Conservation (phyloP, 495 filamentous ascomycete genomes). For the Annulohypoxylon bovei region DNA sequence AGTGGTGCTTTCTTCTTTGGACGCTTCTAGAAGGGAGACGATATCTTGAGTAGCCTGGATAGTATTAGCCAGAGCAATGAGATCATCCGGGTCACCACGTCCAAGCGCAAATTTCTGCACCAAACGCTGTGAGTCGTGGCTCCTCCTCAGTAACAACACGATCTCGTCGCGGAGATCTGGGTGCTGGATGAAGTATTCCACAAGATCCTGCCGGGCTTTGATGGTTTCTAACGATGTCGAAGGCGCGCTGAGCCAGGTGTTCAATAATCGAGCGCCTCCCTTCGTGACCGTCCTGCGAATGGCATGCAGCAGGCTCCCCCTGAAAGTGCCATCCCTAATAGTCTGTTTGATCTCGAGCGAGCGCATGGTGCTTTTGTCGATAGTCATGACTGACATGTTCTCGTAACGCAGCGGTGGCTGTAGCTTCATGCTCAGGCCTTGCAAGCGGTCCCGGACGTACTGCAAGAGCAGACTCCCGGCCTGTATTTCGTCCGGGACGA, state of each 20-base stretch:
- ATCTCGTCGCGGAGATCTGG: slow-evolving; percentile 72
- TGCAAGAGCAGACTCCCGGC: slow-evolving; percentile 81
- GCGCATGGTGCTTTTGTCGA: slow-evolving; percentile 90
- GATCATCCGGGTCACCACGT: slow-evolving; percentile 91
- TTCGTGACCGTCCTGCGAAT: slow-evolving; percentile 90
- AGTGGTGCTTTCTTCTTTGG: not conserved
- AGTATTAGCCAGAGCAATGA: slow-evolving; percentile 82
- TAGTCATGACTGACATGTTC: slow-evolving; percentile 79
- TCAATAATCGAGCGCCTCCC: slow-evolving; percentile 84
- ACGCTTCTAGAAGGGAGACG: slow-evolving; percentile 51
- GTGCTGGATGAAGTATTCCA: slow-evolving; percentile 73
- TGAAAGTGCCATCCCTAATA: slow-evolving; percentile 74
- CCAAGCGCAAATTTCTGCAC: slow-evolving; percentile 93
- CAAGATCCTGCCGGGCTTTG: slow-evolving; percentile 82
- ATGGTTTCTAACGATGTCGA: slow-evolving; percentile 85
- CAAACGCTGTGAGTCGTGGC: slow-evolving; percentile 86
- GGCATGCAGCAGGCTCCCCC: slow-evolving; percentile 87
- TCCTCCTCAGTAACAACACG: slow-evolving; percentile 72
- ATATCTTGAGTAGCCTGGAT: slow-evolving; percentile 82
- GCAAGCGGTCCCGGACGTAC: slow-evolving; percentile 82
- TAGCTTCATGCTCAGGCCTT: slow-evolving; percentile 81
- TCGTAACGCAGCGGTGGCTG: slow-evolving; percentile 81
- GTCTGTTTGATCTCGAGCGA: slow-evolving; percentile 90
- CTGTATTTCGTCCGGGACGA: slow-evolving; percentile 63
- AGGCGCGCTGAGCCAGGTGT: slow-evolving; percentile 84